phyloP scores from a whole-genome alignment of 164 flowering plant genomes.

The Sedum album region DNA sequence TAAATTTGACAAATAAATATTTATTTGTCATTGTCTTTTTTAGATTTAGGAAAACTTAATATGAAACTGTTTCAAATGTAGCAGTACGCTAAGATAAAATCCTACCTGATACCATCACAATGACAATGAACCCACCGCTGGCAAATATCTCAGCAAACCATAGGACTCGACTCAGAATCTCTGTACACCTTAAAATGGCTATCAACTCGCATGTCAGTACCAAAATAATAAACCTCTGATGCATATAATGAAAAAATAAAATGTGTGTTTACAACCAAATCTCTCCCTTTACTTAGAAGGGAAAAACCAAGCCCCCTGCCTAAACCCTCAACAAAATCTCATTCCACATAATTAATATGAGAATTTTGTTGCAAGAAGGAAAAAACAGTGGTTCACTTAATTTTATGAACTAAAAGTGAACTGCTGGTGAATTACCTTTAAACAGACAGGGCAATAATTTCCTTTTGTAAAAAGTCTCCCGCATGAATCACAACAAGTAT shows the following conservation, averaged over 20 bases:
- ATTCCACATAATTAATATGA: not conserved
- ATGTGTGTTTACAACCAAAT: not conserved
- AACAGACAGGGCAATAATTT: constrained; percentile 92
- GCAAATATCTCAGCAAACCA: constrained; percentile 99
- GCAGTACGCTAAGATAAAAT: constrained; percentile 5
- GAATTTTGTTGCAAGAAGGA: not conserved
- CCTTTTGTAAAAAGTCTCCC: constrained; percentile 97
- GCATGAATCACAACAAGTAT: constrained; percentile 98
- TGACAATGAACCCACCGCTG: constrained; percentile 96
- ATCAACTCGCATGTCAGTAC: not conserved
- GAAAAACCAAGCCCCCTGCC: not conserved
- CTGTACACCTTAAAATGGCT: constrained; percentile 72
- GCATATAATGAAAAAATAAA: not conserved
- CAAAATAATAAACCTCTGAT: not conserved
- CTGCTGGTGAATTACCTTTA: constrained; percentile 52
- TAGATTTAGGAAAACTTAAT: not conserved
- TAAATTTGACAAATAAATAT: not conserved
- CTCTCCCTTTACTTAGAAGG: not conserved
- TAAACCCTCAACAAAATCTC: not conserved
- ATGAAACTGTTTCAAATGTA: not conserved
- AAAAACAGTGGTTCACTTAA: not conserved
- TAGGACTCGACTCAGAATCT: constrained; percentile 97
- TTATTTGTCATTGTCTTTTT: not conserved
- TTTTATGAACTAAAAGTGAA: not conserved
- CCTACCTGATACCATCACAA: constrained; percentile 95